Evolutionary conservation across 2,329 filamentous ascomycete genomes (phyloP), one percentile per base, ranked within the genome.

Genomic region (Nigrospora osmanthi): DNA sequence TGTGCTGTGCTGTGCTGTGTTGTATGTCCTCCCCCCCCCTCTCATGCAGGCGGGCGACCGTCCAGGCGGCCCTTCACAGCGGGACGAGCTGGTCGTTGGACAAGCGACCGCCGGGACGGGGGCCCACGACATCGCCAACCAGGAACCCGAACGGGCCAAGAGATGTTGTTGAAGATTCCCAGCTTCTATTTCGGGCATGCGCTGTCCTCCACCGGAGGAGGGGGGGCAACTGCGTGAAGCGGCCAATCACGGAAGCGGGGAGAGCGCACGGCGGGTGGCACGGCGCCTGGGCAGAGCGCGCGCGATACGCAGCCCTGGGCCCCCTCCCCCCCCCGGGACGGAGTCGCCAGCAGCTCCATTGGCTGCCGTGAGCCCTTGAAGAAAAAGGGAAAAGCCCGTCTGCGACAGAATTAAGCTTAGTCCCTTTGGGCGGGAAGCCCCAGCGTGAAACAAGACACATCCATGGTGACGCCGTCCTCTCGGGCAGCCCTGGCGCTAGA

Each of bases 101-200:
- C n/a, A 42, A n/a, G 40, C 40, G 40, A 33, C 40, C 40, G 23
- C 23, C 23, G 23, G n/a, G 23, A 28, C 23, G 23, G 23, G n/a
- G 23, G 23, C 23, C 6, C 23, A 28, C 23, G 23, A 28, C 23
- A 28, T 28, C 23, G 23, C 23, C 23, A 28, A 28, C 23, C 23
- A 28, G 23, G 23, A 28, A 28, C 23, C 23, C 23, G 23, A 28
- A 28, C 23, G 23, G 9, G 23, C 23, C 23, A 28, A 28, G 23
- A 28, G 23, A 28, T 28, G 23, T 39, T 43, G 38, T 43, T 50
- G 45, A 48, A 49, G 42, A 51, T 50, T 16, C 14, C 14, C 10
- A 19, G n/a, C 40, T 52, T 52, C 55, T 58, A 58, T 58, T 58
- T 56, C 38, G 48, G 53, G 52, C 42, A 41, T 40, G 49, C 50